Evolutionary conservation across 2,329 filamentous ascomycete species (phyloP).

Genomic region (Gyromitra esculenta): DNA sequence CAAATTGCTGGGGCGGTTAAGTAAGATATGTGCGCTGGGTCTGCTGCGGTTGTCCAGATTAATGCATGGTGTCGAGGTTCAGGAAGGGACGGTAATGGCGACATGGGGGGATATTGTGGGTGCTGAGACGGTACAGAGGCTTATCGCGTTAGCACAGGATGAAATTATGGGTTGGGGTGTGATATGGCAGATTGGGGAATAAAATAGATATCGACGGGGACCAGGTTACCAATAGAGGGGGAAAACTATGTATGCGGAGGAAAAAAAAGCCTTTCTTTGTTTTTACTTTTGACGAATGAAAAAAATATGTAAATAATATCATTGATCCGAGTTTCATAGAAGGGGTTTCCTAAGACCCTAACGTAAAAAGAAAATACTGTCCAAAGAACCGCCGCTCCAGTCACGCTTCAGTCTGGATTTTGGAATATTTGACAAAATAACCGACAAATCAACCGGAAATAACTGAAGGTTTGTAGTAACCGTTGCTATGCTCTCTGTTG

Average conservation of each 20-base stretch:
- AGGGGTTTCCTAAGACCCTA: not conserved
- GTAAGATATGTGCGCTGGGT: constrained; percentile 35
- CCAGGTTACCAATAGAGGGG: too few relatives aligned
- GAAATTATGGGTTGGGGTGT: constrained; percentile 25
- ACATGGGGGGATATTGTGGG: constrained; percentile 11
- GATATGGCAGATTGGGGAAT: constrained; percentile 26
- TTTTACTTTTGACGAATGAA: not conserved
- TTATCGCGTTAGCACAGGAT: constrained; percentile 24
- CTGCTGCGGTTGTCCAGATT: constrained; percentile 24
- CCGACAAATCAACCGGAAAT: not conserved
- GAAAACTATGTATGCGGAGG: not conserved
- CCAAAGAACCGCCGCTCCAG: not conserved
- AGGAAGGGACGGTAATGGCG: not conserved
- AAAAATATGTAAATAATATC: constrained; percentile 47
- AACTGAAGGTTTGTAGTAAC: not conserved
- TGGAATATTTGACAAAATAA: not conserved
- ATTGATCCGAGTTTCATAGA: constrained; percentile 6
- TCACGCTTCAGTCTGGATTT: not conserved
- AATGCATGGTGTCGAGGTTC: not conserved
- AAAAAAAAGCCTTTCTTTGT: not conserved
- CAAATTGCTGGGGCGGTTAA: constrained; percentile 8
- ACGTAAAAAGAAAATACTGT: not conserved
- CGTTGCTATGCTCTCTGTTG: not conserved
- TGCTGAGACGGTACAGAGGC: not conserved
- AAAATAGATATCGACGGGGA: not conserved